phyloP scores from a whole-genome alignment of 148 eudicot species.

The Pouteria glomerata region DNA sequence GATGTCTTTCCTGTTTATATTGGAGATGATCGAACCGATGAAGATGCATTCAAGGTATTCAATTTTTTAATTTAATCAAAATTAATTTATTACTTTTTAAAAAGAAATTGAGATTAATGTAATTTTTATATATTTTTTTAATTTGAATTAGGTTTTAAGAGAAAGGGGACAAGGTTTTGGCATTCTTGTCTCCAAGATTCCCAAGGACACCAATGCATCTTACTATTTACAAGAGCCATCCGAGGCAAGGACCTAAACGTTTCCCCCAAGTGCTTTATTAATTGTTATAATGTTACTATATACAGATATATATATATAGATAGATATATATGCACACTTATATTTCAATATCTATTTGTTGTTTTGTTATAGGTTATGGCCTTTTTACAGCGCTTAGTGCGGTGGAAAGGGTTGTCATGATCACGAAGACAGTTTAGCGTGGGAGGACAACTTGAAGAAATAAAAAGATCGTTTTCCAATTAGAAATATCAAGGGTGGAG shows the following conservation, averaged over 20 bases:
- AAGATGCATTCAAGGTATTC: constrained; percentile 93
- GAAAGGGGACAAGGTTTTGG: constrained; percentile 88
- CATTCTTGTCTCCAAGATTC: constrained; percentile 76
- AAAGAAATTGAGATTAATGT: neutral
- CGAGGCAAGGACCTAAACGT: constrained; percentile 37
- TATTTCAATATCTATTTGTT: neutral
- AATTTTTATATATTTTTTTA: too few relatives aligned
- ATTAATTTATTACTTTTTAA: neutral
- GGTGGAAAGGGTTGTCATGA: constrained; percentile 44
- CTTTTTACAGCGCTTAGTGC: constrained; percentile 64
- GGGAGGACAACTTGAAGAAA: constrained; percentile 14
- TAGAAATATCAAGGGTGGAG: neutral
- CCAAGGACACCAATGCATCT: constrained; percentile 83
- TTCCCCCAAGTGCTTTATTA: neutral
- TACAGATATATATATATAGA: neutral
- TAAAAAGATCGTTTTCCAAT: constrained; percentile 10
- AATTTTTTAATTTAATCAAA: neutral
- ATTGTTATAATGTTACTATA: too few relatives aligned
- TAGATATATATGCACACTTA: neutral
- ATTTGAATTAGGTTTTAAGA: constrained; percentile 53
- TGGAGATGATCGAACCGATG: constrained; percentile 92
- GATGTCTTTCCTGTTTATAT: constrained; percentile 87
- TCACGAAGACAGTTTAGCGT: constrained; percentile 40
- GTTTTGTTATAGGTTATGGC: constrained; percentile 56
- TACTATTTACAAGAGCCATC: constrained; percentile 76